Conservation (phyloP, 768 basidiomycete species). For the Tricholoma matsutake region DNA sequence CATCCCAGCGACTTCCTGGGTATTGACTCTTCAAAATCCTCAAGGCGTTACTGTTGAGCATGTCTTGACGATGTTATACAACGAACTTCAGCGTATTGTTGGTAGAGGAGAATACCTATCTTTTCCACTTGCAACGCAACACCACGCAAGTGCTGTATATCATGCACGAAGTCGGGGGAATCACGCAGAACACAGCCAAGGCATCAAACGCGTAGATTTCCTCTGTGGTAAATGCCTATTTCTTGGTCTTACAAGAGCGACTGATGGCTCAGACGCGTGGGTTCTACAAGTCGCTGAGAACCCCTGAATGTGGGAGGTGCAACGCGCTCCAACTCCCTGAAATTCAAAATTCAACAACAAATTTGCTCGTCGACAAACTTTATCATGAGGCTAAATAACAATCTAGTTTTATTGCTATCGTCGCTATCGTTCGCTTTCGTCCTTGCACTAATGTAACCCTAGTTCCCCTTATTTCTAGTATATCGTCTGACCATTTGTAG, state of each 20-base stretch:
- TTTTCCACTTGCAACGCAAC: constrained; percentile 6
- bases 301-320: background rate
- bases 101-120: constrained; percentile 12
- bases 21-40: constrained; percentile 9
- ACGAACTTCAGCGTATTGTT: constrained; percentile 9
- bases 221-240: constrained; percentile 11
- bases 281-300: background rate
- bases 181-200: constrained; percentile 7
- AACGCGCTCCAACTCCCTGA: background rate
- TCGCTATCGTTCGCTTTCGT: background rate
- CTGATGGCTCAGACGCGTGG: constrained; percentile 16
- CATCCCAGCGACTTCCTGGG: constrained; percentile 10
- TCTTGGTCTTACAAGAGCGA: constrained; percentile 14
- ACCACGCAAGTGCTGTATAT: constrained; percentile 7
- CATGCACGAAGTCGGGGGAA: constrained; percentile 9
- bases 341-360: background rate
- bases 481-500: background rate
- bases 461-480: background rate
- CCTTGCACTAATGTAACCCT: background rate
- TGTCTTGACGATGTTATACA: constrained; percentile 12
- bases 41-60: constrained; percentile 15
- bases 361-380: background rate
- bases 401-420: background rate
- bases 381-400: background rate
- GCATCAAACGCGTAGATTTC: constrained; percentile 17